phyloP scores from a whole-genome alignment of 2,329 filamentous ascomycete genomes.

The Aspergillus aculeatinus region DNA sequence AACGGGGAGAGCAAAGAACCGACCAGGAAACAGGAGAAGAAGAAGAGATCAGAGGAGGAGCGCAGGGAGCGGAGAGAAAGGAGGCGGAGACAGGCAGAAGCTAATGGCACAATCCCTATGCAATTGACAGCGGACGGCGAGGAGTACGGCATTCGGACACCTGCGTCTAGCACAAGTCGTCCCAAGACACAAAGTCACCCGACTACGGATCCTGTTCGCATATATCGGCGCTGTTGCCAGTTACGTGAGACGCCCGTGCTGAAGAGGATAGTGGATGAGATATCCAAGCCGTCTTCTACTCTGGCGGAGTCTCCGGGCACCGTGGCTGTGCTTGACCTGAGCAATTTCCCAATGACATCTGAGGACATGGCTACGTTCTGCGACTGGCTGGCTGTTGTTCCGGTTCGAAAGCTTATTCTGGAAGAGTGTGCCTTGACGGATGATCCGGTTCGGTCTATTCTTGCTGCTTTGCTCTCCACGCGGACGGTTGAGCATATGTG shows the following conservation, averaged over 20 bases:
- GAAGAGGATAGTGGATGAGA: slow-evolving; percentile 87
- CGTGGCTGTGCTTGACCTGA: slow-evolving; percentile 78
- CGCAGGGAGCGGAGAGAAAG: slow-evolving; percentile 89
- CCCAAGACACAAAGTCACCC: slow-evolving; percentile 64
- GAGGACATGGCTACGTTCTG: slow-evolving; percentile 83
- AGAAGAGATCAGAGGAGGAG: slow-evolving; percentile 91
- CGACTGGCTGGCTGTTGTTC: slow-evolving; percentile 91
- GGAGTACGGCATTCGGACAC: slow-evolving; percentile 53
- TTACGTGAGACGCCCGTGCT: slow-evolving; percentile 88
- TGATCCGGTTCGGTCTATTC: slow-evolving; percentile 79
- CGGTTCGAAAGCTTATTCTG: slow-evolving; percentile 79
- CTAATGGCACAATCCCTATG: slow-evolving; percentile 81
- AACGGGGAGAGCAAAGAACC: slow-evolving; percentile 42
- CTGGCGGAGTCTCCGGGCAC: slow-evolving; percentile 66
- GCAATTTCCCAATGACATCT: slow-evolving; percentile 77
- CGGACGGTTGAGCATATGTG: slow-evolving; percentile 63
- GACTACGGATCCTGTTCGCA: slow-evolving; percentile 85
- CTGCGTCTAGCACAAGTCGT: slow-evolving; percentile 33
- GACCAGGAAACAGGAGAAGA: slow-evolving; percentile 87
- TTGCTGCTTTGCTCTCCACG: slow-evolving; percentile 80
- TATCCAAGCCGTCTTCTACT: slow-evolving; percentile 68
- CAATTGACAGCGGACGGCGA: slow-evolving; percentile 72
- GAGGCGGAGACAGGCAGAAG: slow-evolving; percentile 78
- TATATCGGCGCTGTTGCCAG: slow-evolving; percentile 93
- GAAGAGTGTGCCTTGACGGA: slow-evolving; percentile 87